Conservation (phyloP, 2,329 filamentous ascomycete genomes). For the Zymoseptoria passerinii region DNA sequence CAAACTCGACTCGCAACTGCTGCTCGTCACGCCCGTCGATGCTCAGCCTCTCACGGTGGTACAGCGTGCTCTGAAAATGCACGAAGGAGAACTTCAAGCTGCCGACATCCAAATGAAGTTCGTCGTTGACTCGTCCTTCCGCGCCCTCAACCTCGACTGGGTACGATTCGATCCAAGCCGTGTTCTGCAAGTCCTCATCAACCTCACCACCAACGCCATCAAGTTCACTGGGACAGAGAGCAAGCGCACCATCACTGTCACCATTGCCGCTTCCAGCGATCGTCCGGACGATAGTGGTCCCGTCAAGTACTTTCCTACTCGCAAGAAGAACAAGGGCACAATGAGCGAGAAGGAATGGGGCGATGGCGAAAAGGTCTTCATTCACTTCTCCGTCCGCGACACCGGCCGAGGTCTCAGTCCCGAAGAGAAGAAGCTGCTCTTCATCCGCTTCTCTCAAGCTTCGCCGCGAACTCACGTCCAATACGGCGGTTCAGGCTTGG, state of each 20-base stretch:
- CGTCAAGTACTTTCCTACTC: slow-evolving; percentile 56
- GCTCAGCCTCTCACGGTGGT: slow-evolving; percentile 60
- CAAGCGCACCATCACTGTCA: slow-evolving; percentile 56
- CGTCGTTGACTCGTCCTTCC: slow-evolving; percentile 54
- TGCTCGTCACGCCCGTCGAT: slow-evolving; percentile 63
- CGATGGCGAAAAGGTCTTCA: slow-evolving; percentile 53
- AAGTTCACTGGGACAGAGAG: slow-evolving; percentile 66
- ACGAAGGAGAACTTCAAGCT: slow-evolving; percentile 63
- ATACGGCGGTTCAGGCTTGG: slow-evolving; percentile 71
- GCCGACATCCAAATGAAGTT: slow-evolving; percentile 61
- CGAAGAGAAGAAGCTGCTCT: slow-evolving; percentile 65
- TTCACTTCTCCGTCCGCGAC: slow-evolving; percentile 67
- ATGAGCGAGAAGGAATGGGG: slow-evolving; percentile 59
- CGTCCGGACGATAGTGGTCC: slow-evolving; percentile 37
- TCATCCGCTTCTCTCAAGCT: slow-evolving; percentile 71
- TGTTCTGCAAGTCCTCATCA: slow-evolving; percentile 71
- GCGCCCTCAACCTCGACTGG: slow-evolving; percentile 52
- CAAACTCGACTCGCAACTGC: slow-evolving; percentile 66
- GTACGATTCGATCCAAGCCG: slow-evolving; percentile 66
- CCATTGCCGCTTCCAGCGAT: slow-evolving; percentile 54
- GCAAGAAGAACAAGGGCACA: slow-evolving; percentile 41
- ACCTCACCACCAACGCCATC: slow-evolving; percentile 71
- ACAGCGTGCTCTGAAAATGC: slow-evolving; percentile 64
- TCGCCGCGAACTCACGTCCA: slow-evolving; percentile 67
- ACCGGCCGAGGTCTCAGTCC: slow-evolving; percentile 60